Percentiles rank a stretch among this genome's conserved stretches.
These are phyloP conservation scores for Pichia sp. DNA, from an alignment of 1,139 yeast genomes.

Conservation along the genomic window DNA sequence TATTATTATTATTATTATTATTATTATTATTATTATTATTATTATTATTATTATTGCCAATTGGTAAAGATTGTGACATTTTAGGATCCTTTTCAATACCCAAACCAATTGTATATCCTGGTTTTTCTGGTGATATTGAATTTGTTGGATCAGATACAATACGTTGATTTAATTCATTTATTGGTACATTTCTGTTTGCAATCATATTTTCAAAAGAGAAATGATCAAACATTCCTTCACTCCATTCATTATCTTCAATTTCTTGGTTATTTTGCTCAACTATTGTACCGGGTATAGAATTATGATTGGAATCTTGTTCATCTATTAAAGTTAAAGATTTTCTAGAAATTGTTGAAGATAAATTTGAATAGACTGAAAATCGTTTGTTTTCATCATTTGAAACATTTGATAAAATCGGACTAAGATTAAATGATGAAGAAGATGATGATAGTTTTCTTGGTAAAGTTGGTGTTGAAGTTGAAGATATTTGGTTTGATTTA, in stretches of 20 bases:
- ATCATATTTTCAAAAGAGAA: constrained; percentile 16
- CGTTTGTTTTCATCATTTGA: too few species aligned
- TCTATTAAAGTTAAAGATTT: too few species aligned
- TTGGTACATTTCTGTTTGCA: constrained; percentile 6
- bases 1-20: not conserved
- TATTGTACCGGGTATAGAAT: too few species aligned
- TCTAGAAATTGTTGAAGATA: too few species aligned
- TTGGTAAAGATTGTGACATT: constrained; percentile 10
- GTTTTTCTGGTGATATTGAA: not conserved
- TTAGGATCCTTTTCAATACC: not conserved
- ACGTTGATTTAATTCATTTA: not conserved
- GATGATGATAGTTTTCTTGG: too few species aligned
- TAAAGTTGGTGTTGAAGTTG: too few species aligned
- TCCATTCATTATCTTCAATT: constrained; percentile 5
- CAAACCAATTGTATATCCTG: not conserved
- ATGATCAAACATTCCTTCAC: constrained; percentile 18
- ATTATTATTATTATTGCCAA: constrained; percentile 5
- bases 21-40: not conserved
- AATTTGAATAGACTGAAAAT: too few species aligned
- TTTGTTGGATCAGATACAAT: constrained; percentile 3
- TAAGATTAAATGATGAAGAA: too few species aligned
- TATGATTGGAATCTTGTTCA: too few species aligned
- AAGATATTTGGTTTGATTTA: too few species aligned
- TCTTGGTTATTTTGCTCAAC: too few species aligned
- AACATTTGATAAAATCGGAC: too few species aligned